Conservation (phyloP, 2,329 filamentous ascomycete species). For the Penicillium sp. region DNA sequence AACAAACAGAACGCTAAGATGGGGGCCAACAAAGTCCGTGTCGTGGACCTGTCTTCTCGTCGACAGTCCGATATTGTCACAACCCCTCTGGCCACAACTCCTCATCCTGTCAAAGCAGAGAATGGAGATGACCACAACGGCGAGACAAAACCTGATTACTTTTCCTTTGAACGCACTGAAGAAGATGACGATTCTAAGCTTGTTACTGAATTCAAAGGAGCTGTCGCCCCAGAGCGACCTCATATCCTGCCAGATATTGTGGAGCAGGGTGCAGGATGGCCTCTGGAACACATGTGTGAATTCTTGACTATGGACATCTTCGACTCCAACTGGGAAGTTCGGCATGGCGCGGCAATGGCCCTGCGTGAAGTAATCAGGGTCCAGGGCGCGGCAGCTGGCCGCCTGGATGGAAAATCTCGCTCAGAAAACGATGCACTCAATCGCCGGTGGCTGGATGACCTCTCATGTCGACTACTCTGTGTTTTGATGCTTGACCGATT, state of each 20-base stretch:
- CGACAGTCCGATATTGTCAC: conserved; percentile 58
- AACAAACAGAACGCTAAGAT: conserved; percentile 82
- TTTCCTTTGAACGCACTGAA: conserved; percentile 71
- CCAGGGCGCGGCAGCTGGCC: conserved; percentile 83
- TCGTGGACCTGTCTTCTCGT: conserved; percentile 74
- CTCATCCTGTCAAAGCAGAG: conserved; percentile 54
- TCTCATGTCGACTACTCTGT: conserved; percentile 88
- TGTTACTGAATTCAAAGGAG: conserved; percentile 89
- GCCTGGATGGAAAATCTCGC: conserved; percentile 59
- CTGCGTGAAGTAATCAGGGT: conserved; percentile 81
- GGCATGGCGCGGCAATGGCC: conserved; percentile 92
- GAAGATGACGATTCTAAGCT: conserved; percentile 85
- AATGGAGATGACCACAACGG: conserved; percentile 52
- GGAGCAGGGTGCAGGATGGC: conserved; percentile 77
- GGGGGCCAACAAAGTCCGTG: conserved; percentile 77
- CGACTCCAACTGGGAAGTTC: conserved; percentile 85
- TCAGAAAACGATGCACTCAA: conserved; percentile 72
- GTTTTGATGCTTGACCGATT: conserved; percentile 97
- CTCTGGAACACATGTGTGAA: conserved; percentile 85
- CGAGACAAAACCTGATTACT: conserved; percentile 67
- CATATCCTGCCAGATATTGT: conserved; percentile 70
- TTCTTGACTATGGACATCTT: conserved; percentile 91
- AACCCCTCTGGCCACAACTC: conserved; percentile 43
- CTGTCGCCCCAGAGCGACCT: conserved; percentile 70
- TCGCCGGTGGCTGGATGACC: conserved; percentile 78